Percentiles rank a stretch among this genome's conserved stretches.
phyloP scores from a whole-genome alignment of 2,329 filamentous ascomycete genomes.

The Beauveria bassiana region DNA sequence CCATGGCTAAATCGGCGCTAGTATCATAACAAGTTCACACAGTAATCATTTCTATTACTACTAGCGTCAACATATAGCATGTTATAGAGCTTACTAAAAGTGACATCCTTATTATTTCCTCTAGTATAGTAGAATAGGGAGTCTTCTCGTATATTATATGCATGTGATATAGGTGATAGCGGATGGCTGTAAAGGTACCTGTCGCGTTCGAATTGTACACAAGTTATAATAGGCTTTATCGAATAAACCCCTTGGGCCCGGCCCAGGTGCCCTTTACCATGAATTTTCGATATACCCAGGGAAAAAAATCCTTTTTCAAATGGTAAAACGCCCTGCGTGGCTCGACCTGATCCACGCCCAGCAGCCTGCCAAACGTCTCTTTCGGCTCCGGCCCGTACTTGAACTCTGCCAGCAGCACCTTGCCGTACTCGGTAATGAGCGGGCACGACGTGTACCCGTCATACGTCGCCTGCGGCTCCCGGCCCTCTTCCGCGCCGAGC shows the following conservation, averaged over 20 bases:
- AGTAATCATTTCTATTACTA: too few relatives aligned
- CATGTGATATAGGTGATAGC: too few relatives aligned
- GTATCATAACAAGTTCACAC: too few relatives aligned
- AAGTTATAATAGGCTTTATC: neutral
- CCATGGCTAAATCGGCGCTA: too few relatives aligned
- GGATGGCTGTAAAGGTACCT: too few relatives aligned
- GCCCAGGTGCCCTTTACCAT: conserved; percentile 57
- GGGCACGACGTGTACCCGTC: conserved; percentile 51
- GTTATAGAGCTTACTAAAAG: too few relatives aligned
- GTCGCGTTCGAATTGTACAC: too few relatives aligned
- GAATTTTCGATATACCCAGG: conserved; percentile 54
- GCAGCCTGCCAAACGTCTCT: conserved; percentile 47
- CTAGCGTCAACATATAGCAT: too few relatives aligned
- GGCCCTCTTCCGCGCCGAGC: conserved; percentile 36
- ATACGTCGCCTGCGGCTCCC: conserved; percentile 32
- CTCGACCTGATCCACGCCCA: conserved; percentile 49
- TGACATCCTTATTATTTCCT: too few relatives aligned
- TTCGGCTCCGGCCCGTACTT: conserved; percentile 56
- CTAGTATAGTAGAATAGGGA: too few relatives aligned
- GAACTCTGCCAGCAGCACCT: conserved; percentile 58
- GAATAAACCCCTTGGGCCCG: conserved; percentile 44
- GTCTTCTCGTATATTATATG: too few relatives aligned
- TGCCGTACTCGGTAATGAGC: conserved; percentile 48
- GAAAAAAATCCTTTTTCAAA: conserved; percentile 60
- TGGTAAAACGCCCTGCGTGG: conserved; percentile 53